Evolutionary conservation across 148 eudicot genomes (phyloP).

Genomic region (Camellia sinensis): DNA sequence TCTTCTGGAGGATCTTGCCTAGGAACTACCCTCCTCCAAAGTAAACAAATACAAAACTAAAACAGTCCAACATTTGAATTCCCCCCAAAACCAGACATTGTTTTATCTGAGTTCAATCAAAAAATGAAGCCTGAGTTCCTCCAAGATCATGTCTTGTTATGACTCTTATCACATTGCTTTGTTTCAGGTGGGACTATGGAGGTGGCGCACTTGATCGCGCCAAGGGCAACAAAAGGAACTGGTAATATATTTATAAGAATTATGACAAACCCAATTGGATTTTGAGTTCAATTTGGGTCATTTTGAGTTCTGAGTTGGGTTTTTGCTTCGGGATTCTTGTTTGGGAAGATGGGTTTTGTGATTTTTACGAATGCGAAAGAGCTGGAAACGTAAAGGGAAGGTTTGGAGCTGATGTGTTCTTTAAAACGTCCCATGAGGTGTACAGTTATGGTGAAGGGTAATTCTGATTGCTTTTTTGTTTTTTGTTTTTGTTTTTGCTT

Average conservation of each 20-base stretch:
- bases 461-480: neutral
- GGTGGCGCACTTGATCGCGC: conserved; percentile 43
- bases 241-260: no score
- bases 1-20: conserved; percentile 54
- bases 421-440: conserved; percentile 60
- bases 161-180: conserved; percentile 1
- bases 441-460: conserved; percentile 61
- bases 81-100: no score
- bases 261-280: neutral
- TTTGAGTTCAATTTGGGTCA: neutral
- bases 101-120: neutral
- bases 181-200: conserved; percentile 55
- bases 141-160: neutral
- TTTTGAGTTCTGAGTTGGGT: neutral
- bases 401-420: conserved; percentile 54
- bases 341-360: conserved; percentile 63
- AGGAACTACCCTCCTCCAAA: conserved; percentile 57
- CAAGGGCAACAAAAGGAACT: conserved; percentile 49
- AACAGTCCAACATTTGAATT: no score
- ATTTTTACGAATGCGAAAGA: conserved; percentile 41
- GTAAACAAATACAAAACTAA: conserved; percentile 30
- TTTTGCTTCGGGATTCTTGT: conserved; percentile 45
- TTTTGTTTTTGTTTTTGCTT: no score
- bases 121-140: neutral
- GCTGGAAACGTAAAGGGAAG: conserved; percentile 24